phyloP scores from a whole-genome alignment of 2,329 filamentous ascomycete genomes.

The Myriosclerotinia scirpicola region DNA sequence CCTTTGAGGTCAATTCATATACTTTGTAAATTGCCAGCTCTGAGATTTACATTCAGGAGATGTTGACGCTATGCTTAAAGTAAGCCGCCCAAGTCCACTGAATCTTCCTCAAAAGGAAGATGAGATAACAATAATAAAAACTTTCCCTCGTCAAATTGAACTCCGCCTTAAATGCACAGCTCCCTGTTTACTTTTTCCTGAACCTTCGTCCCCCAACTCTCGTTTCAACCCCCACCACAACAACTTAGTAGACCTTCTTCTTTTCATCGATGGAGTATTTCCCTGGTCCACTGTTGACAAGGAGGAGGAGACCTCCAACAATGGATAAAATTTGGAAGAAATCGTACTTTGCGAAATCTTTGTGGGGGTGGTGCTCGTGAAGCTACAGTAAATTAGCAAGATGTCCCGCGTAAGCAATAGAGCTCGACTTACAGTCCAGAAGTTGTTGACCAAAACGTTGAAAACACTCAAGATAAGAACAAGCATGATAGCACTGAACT shows the following conservation, averaged over 20 bases:
- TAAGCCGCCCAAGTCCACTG: slow-evolving; percentile 11
- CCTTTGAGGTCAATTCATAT: slow-evolving; percentile 12
- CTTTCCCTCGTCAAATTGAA: slow-evolving; percentile 17
- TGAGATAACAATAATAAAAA: slow-evolving; percentile 18
- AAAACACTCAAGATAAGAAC: slow-evolving; percentile 95
- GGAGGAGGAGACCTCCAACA: slow-evolving; percentile 89
- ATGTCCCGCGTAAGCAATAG: slow-evolving; percentile 19
- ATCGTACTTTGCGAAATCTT: slow-evolving; percentile 99
- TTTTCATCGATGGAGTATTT: slow-evolving; percentile 99
- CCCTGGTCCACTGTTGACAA: slow-evolving; percentile 98
- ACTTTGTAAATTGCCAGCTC: slow-evolving; percentile 12
- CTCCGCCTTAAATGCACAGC: slow-evolving; percentile 24
- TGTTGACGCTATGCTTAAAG: slow-evolving; percentile 22
- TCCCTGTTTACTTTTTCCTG: slow-evolving; percentile 28
- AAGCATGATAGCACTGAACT: slow-evolving; percentile 94
- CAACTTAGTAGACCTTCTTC: slow-evolving; percentile 94
- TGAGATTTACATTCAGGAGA: slow-evolving; percentile 26
- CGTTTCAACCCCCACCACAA: slow-evolving; percentile 21
- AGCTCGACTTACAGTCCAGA: slow-evolving; percentile 82
- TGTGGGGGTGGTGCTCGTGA: slow-evolving; percentile 96
- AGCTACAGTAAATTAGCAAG: slow-evolving; percentile 56
- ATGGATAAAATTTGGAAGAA: slow-evolving; percentile 99
- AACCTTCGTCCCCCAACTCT: slow-evolving; percentile 28
- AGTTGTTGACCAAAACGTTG: slow-evolving; percentile 98
- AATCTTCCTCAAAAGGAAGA: background rate